Evolutionary conservation across 2,329 filamentous ascomycete species (phyloP).

Genomic region (Cephalotrichum gorgonifer): DNA sequence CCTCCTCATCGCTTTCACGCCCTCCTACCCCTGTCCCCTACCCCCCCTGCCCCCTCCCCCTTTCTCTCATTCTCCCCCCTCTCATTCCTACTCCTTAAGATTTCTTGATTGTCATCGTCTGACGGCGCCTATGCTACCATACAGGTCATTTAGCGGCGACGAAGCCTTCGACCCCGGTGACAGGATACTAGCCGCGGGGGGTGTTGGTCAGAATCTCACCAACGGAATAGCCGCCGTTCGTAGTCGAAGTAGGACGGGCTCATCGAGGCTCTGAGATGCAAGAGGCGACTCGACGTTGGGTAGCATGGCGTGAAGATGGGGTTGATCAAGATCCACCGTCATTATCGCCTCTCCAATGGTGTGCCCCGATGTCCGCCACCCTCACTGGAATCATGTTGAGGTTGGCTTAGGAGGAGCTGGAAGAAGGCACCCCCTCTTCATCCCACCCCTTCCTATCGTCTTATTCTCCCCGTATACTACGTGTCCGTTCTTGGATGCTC

Average conservation of each 20-base stretch:
- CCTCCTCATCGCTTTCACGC: no score
- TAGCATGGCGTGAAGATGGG: background rate
- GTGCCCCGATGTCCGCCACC: background rate
- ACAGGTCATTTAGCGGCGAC: conserved; percentile 7
- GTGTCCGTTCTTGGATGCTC: background rate
- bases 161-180: conserved; percentile 2
- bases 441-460: no score
- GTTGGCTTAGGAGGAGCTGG: no score
- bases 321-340: background rate
- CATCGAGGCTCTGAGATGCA: background rate
- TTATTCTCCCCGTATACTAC: background rate
- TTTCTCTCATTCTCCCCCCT: conserved; percentile 1
- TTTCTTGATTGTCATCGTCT: background rate
- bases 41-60: background rate
- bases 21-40: background rate
- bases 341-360: background rate
- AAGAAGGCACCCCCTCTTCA: no score
- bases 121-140: background rate
- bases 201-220: no score
- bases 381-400: no score
- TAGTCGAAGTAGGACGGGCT: background rate
- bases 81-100: background rate
- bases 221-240: background rate
- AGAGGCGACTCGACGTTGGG: background rate
- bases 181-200: background rate